Evolutionary conservation across 2,329 filamentous ascomycete genomes (phyloP), one percentile per base, ranked within the genome.

Genomic region (Arthroderma sp.): DNA sequence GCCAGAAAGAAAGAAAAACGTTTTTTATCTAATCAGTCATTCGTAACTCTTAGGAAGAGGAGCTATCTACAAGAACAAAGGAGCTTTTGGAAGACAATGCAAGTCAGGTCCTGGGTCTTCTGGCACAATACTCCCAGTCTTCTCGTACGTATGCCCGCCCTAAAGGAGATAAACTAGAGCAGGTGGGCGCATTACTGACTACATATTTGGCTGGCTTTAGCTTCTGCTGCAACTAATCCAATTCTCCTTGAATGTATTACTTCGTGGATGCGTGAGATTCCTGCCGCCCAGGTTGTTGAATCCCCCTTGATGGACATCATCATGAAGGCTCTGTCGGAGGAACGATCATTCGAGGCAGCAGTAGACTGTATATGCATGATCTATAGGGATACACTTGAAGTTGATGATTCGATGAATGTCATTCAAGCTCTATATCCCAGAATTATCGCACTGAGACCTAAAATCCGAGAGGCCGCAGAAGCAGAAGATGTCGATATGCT

Each of bases 191-290:
- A 37, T 54, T 39, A 55, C 55, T 28, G 38, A 56, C 49, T 28
- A 17, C 23, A 9, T 56, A 8, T 17, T 8, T 25, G 9, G 15
- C n/a, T 3, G 2, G 21, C 9, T 28, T 19, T 28, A 90, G 89
- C 80, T 54, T 76, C 82, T 52, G 90, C 91, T 23, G 81, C 89
- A 7, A 86, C 85, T 61, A 95, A 96, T 67, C 91, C 91, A 1
- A 87, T 91, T 66, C 80, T 98, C 52, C 84, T 97, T 70, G 89
- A 96, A 66, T 97, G 93, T 70, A 90, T 97, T 65, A 94, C 90
- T 33, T 96, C 93, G 2, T 98, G 93, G 93, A 81, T 97, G 63
- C 83, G 90, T 64, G 93, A 98, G 73, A 88, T 98, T 5, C 88
- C 91, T 0, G 81, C 95, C 52, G 80, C 79, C 62, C 85, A 87